Percentiles rank a stretch among this genome's conserved stretches.
Conservation (phyloP, 108 stramenopile species). For the Halocafeteria seosinensis region DNA sequence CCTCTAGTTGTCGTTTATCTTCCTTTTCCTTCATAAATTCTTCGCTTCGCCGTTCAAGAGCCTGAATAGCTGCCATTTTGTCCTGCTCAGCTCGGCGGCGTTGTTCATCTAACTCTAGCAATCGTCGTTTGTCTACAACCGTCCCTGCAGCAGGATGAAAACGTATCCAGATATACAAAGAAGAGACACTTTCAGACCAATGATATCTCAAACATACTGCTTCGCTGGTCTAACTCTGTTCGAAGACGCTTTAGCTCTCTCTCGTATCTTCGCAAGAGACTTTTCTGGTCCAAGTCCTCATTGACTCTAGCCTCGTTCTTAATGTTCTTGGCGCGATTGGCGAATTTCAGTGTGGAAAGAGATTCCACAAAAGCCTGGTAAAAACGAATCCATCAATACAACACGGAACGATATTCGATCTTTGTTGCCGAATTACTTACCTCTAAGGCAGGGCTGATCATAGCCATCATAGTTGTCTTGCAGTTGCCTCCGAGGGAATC, state of each 20-base stretch:
- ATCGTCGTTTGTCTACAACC: constrained; percentile 41
- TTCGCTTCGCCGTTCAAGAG: constrained; percentile 24
- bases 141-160: constrained; percentile 32
- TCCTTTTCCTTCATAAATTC: constrained; percentile 50
- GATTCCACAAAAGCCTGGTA: constrained; percentile 45
- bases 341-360: constrained; percentile 42
- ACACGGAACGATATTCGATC: too few relatives aligned
- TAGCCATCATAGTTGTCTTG: constrained; percentile 39
- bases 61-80: constrained; percentile 44
- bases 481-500: constrained; percentile 42
- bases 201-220: too few relatives aligned
- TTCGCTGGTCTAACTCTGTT: constrained; percentile 19
- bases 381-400: too few relatives aligned
- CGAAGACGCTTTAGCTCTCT: constrained; percentile 41
- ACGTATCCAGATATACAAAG: too few relatives aligned
- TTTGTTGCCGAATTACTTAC: constrained; percentile 92
- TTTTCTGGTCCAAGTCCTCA: constrained; percentile 44
- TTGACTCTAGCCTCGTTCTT: constrained; percentile 34
- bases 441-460: constrained; percentile 40
- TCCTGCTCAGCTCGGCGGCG: constrained; percentile 40
- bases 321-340: constrained; percentile 39
- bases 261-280: constrained; percentile 47
- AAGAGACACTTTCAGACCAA: too few relatives aligned
- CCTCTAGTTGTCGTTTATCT: background rate
- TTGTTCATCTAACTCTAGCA: constrained; percentile 41